phyloP scores from a whole-genome alignment of 805 yeast species.

The Wickerhamiella cacticola region DNA sequence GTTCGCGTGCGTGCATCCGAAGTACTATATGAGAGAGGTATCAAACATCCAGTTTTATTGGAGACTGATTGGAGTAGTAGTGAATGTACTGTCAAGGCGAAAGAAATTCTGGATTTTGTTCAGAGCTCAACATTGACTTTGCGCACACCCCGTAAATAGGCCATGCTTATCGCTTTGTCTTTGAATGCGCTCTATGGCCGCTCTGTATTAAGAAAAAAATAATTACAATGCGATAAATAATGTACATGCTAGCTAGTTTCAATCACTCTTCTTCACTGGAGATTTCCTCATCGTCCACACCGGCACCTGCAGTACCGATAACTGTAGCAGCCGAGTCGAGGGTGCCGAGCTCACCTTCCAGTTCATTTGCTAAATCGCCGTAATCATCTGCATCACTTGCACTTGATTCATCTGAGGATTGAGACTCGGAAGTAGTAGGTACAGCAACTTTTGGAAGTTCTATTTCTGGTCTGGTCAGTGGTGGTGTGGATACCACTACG shows the following conservation, averaged over 20 bases:
- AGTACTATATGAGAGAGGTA: conserved; percentile 31
- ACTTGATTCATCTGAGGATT: not conserved
- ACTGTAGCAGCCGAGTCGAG: not conserved
- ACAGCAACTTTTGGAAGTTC: not conserved
- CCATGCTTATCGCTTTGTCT: no score
- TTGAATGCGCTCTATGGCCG: no score
- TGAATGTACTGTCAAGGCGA: not conserved
- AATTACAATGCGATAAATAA: conserved; percentile 3
- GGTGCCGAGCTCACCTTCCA: conserved; percentile 8
- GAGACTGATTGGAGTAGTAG: conserved; percentile 17
- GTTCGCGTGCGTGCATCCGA: conserved; percentile 35
- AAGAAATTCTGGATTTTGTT: not conserved
- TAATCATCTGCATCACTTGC: conserved; percentile 5
- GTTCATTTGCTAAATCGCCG: conserved; percentile 9
- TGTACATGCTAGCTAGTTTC: not conserved
- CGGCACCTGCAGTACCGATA: not conserved
- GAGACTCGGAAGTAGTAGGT: not conserved
- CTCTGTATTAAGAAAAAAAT: no score
- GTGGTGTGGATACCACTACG: conserved; percentile 2
- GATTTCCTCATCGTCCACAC: conserved; percentile 2
- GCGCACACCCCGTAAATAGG: no score
- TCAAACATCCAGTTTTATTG: conserved; percentile 10
- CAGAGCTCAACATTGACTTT: no score
- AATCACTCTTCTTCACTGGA: conserved; percentile 5
- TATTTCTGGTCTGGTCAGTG: not conserved